Base-by-base conservation (phyloP, 441 rosid species). In the Manihot esculenta region DNA sequence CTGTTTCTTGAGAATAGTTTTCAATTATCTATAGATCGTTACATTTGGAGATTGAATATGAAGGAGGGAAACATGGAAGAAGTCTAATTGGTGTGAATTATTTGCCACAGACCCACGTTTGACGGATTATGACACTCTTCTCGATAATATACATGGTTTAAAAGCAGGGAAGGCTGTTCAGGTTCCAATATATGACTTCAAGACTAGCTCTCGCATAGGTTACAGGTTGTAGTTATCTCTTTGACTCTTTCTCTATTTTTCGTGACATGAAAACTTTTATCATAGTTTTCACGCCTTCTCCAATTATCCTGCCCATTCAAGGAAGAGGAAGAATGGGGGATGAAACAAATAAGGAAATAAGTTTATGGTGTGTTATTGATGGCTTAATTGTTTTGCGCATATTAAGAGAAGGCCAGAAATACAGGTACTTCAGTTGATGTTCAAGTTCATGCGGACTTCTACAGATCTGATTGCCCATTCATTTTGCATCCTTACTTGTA, bases 141-240 rank as follows among this genome's bases (percentile, higher is more conserved):
- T 96, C 62, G 88, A 84, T 41, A 91, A 91, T 79, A 80, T 91
- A 60, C 90, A 80, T 51, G 95, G 94, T 69, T 76, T 95, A 41
- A 93, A 79, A 83, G 97, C 79, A 17, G 99, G 99, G 74, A 91
- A 89, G 78, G 79, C 96, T 53, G 93, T 86, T 75, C 83, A 93
- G 82, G 97, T 89, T 79, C 99, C 99, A 15, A 71, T 93, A 68
- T 95, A 95, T 48, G 98, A 95, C 86, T 91, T 89, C 92, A 91
- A 95, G 89, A 76, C 94, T 24, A 95, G 98, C 80, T 87, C 94
- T 66, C 87, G 99, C 65, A 76, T 74, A 62, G 99, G 97, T 75
- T 93, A 83, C 87, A 88, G 98, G 98, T 94, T 77, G 17, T 70
- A 44, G 48, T 66, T 75, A 68, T 78, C 51, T 72, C 54, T 27